Percentiles rank a stretch among this genome's conserved stretches.
phyloP scores from a whole-genome alignment of 139 green algal species.

The Nannochloris sp. region DNA sequence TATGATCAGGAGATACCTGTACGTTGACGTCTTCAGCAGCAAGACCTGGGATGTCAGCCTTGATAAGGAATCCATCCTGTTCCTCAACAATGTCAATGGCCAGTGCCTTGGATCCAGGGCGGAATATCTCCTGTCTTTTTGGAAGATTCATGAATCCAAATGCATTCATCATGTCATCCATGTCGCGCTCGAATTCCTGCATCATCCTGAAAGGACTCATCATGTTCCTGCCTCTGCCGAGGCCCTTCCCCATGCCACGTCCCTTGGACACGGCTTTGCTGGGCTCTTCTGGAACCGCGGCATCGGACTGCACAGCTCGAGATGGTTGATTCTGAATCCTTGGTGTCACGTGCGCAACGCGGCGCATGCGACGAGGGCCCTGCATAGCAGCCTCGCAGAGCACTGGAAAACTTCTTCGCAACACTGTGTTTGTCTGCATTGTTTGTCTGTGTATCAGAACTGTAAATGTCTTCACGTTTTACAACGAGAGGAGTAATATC shows the following conservation, averaged over 20 bases:
- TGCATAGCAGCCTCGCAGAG: too few relatives aligned
- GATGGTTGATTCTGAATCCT: background rate
- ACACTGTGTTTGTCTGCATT: too few relatives aligned
- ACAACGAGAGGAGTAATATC: too few relatives aligned
- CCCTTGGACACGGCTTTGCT: background rate
- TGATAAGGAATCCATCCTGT: background rate
- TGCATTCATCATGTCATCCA: slow-evolving; percentile 12
- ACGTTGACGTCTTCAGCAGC: background rate
- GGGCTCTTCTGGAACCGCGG: background rate
- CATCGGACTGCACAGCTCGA: background rate
- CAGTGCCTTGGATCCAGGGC: background rate
- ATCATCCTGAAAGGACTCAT: slow-evolving; percentile 1
- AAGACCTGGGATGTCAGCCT: slow-evolving; percentile 9
- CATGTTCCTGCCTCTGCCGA: background rate
- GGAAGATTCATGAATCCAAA: slow-evolving; percentile 9
- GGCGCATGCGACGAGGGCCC: too few relatives aligned
- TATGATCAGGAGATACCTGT: slow-evolving; percentile 5
- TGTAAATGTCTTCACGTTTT: too few relatives aligned
- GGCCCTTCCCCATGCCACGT: background rate
- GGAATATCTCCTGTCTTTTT: background rate
- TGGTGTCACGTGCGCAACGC: background rate
- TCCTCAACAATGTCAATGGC: slow-evolving; percentile 6
- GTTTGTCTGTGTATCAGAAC: too few relatives aligned
- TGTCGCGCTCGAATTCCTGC: slow-evolving; percentile 3
- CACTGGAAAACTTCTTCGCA: too few relatives aligned